Evolutionary conservation across 2,329 filamentous ascomycete genomes (phyloP), one percentile per base, ranked within the genome.

Genomic region (Fusarium beomiforme): DNA sequence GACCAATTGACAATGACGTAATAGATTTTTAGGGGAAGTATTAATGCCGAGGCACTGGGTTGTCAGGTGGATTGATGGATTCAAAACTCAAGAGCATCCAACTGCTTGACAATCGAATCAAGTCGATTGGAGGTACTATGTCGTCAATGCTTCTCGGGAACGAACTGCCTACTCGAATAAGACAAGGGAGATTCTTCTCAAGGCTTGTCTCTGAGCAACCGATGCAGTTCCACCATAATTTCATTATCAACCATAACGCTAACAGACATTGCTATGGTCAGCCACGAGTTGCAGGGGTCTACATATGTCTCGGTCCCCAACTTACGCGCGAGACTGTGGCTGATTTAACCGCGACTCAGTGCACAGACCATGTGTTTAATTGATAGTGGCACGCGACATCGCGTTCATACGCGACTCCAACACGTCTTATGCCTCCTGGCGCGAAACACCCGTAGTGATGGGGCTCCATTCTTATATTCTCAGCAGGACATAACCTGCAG

Each of bases 341-440:
- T 70, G 42, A 59, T 51, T 44, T 58, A 34, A 66, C 68, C 70
- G 70, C 51, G 69, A 46, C 16, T n/a, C 3, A 0, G 26, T 31
- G 75, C 78, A 78, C 78, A 59, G 74, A 42, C 75, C 76, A 74
- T 14, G 12, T 21, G 39, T 50, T 79, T 78, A 78, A 80, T 79
- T 70, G 76, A 67, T 70, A 50, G 36, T 53, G 64, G 64, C 67
- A 69, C 77, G 74, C 73, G 75, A 64, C 23, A n/a, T 71, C 79
- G 79, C 77, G 79, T 77, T 69, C 56, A 26, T 64, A 77, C 79
- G 79, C 79, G 79, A 74, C 53, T 39, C 53, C 43, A 68, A 72
- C 75, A 76, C 75, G 73, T 56, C 56, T 19, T n/a, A 57, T 41
- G 65, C 70, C 49, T 67, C 62, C 61, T 70, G 69, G 72, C 73